A percentile compares a stretch with the other conserved stretches of the same genome.
phyloP scores from a whole-genome alignment of 345 rosid genomes.

The Tarenaya hassleriana region DNA sequence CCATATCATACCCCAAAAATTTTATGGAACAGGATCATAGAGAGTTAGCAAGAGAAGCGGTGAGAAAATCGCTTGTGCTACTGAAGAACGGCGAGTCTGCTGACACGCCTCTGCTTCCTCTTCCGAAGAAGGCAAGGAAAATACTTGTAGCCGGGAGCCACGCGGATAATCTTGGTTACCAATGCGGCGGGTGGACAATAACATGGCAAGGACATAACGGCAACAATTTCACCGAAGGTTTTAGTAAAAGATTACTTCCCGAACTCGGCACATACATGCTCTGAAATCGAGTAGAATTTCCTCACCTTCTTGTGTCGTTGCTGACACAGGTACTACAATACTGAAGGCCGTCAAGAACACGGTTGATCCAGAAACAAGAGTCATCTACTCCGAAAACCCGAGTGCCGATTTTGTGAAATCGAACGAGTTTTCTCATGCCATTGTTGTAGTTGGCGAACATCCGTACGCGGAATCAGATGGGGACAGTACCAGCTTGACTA shows the following conservation, averaged over 20 bases:
- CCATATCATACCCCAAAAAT: too few species aligned
- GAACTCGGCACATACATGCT: too few species aligned
- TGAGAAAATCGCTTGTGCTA: constrained; percentile 73
- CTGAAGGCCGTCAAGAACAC: constrained; percentile 46
- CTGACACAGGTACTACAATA: constrained; percentile 59
- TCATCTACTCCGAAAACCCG: constrained; percentile 48
- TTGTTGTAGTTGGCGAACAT: constrained; percentile 60
- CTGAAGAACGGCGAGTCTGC: constrained; percentile 56
- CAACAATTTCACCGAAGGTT: constrained; percentile 57
- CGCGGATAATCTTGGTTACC: constrained; percentile 72
- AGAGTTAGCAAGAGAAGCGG: constrained; percentile 81
- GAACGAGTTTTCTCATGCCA: constrained; percentile 46
- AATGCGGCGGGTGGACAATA: constrained; percentile 90
- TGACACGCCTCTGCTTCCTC: constrained; percentile 53
- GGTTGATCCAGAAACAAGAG: constrained; percentile 40
- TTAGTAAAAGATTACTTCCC: too few species aligned
- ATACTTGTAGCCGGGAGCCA: constrained; percentile 80
- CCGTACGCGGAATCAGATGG: constrained; percentile 72
- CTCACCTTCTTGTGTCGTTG: too few species aligned
- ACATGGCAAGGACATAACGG: constrained; percentile 62
- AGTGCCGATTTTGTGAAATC: constrained; percentile 33
- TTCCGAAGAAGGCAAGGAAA: constrained; percentile 47
- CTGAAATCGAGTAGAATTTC: too few species aligned
- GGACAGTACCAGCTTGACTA: constrained; percentile 58
- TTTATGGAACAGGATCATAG: constrained; percentile 46